phyloP scores from a whole-genome alignment of 2,329 filamentous ascomycete genomes.

The Cryphonectria naterciae region DNA sequence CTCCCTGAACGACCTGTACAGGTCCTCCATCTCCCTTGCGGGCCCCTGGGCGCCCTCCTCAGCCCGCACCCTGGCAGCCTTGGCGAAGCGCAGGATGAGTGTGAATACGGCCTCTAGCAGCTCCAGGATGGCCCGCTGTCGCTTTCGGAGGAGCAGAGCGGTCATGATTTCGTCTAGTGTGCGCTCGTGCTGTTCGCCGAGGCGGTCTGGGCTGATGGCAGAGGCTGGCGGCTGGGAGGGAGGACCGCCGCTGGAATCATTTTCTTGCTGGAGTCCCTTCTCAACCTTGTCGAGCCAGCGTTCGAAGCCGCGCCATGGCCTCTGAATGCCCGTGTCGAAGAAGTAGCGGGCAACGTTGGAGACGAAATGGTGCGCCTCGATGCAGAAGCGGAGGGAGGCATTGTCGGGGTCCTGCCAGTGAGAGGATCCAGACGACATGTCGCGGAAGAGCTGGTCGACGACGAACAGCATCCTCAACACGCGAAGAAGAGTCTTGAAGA shows the following conservation, averaged over 20 bases:
- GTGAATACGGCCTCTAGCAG: conserved; percentile 78
- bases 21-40: conserved; percentile 39
- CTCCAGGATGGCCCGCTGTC: conserved; percentile 73
- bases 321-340: conserved; percentile 75
- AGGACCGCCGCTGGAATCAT: conserved; percentile 33
- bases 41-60: conserved; percentile 41
- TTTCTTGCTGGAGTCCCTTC: conserved; percentile 36
- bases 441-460: conserved; percentile 65
- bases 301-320: conserved; percentile 75
- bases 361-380: conserved; percentile 82
- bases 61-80: conserved; percentile 47
- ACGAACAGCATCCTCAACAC: conserved; percentile 80
- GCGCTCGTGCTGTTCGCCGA: conserved; percentile 72
- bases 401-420: conserved; percentile 40
- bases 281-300: conserved; percentile 67
- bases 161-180: conserved; percentile 77
- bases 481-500: conserved; percentile 81
- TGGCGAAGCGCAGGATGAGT: conserved; percentile 73
- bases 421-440: conserved; percentile 46
- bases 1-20: conserved; percentile 71
- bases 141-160: conserved; percentile 72
- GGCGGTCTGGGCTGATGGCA: conserved; percentile 61
- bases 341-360: conserved; percentile 75
- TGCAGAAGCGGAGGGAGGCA: conserved; percentile 63
- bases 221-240: conserved; percentile 4